Evolutionary conservation across 352 stramenopile species (phyloP), one percentile per base, ranked within the genome.

Genomic region (Pythium periplocum): DNA sequence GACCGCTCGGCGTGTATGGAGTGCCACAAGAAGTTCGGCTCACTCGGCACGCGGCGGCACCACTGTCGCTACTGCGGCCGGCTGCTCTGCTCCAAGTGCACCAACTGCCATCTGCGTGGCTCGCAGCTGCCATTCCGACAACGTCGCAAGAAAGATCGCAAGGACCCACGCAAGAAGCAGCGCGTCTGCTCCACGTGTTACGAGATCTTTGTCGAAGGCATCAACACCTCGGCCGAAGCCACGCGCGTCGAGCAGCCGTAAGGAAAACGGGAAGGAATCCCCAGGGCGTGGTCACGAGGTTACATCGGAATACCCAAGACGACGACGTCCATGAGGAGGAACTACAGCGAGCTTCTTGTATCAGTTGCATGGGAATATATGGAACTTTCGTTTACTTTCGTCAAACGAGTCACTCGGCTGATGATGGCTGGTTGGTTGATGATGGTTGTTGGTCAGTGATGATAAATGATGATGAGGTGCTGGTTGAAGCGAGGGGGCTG

Each of bases 121-220:
- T 47, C 37, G 31, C 45, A 75, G 45, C 57, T 78, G 33, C 69
- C 69, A 42, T 84, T 81, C 45, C 48, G 73, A 69, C 62, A 69
- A 70, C 74, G 63, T 43, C 62, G 78, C 49, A 89, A 85, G 58
- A 77, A 82, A 57, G 76, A 81, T 52, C 60, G 60, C 12, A 66
- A 85, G 56, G 53, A 64, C 3, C 64, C 71, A 36, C 77, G 68
- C 40, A 75, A 80, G 53, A 83, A 80, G 46, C 71, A 73, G 47
- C 82, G 82, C 45, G 74, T 89, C 47, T 93, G 82, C 60, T 83
- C 75, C 38, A 81, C 78, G 66, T 93, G 82, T 63, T 79, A 81
- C 53, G 75, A 86, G 37, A 72, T 81, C 51, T 75, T 62, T 57
- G 54, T 37, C 42, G 69, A 82, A 26, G 58, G 55, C 10, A 33